Base-by-base conservation (phyloP, 805 yeast species). In the Suhomyces tanzawaensis region DNA sequence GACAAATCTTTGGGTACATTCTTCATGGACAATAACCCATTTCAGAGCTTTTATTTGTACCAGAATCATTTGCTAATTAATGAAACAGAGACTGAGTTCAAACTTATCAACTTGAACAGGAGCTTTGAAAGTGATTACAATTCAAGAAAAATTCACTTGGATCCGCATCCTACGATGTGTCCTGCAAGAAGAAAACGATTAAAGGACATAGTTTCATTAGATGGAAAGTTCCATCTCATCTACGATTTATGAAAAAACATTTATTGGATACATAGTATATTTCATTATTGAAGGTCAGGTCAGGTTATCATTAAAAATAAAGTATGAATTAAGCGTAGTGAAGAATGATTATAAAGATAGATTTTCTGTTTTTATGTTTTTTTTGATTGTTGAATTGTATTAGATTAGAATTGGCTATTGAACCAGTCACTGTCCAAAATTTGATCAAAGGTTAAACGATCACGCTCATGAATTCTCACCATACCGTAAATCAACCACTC, bases 21-120 rank as follows among this genome's bases (percentile, higher is more conserved):
- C 16, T 36, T 36, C 13, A 29, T 29, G 14, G 39, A 36, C 8
- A 36, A 36, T 14, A 31, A 29, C 19, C 30, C 34, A 9, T 18
- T 19, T 25, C 39, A 36, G 30, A 15, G 19, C 2, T 36, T 24
- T 19, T 22, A 13, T 14, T 12, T 25, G 13, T 7, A 15, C 4
- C 29, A 24, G 8, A 37, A 41, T 19, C 38, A 39, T 15, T 32
- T 49, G 12, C 5, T 47, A n/a, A 39, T 49, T 19, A 45, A 49
- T 18, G 51, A 49, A 19, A 19, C 42, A 5, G 33, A 28, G 5
- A 25, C 26, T 7, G 33, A 17, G 12, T 33, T 42, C 28, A 39
- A 33, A 21, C 22, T 44, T 3, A 29, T 44, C 14, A 40, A 42
- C 12, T 21, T 36, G n/a, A 36, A 32, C 5, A 21, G 34, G 17